These are phyloP conservation scores for Cyphellophora europaea DNA, from an alignment of 2,329 filamentous ascomycete genomes.

Conservation along the genomic window DNA sequence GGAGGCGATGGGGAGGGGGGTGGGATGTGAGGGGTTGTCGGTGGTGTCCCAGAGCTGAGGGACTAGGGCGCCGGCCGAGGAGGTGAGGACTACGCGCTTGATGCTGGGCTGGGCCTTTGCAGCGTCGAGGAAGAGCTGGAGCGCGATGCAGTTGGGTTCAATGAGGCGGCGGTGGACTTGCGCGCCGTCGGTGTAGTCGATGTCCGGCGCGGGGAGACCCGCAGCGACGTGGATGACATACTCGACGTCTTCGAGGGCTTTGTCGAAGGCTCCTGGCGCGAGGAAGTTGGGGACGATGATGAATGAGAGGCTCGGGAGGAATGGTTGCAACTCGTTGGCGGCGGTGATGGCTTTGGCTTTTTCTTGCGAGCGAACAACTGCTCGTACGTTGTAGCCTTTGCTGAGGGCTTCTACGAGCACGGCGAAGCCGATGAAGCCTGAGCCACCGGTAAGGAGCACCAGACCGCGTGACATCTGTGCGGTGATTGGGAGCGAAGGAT, in stretches of 20 bases:
- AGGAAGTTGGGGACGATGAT: constrained; percentile 21
- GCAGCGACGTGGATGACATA: constrained; percentile 26
- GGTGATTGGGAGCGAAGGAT: too few relatives aligned
- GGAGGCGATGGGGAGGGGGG: too few relatives aligned
- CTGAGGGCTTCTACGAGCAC: constrained; percentile 15
- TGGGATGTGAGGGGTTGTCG: too few relatives aligned
- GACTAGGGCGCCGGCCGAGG: constrained; percentile 38
- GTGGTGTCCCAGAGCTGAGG: constrained; percentile 1
- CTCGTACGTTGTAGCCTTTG: constrained; percentile 16
- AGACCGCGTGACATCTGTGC: constrained; percentile 3
- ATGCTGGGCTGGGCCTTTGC: constrained; percentile 13
- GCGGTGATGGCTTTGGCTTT: constrained; percentile 9
- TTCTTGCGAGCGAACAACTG: constrained; percentile 15
- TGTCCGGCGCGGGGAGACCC: constrained; percentile 1
- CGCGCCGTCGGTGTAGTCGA: too few relatives aligned
- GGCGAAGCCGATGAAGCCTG: constrained; percentile 19
- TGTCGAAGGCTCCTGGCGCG: constrained; percentile 24
- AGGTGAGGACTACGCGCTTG: constrained; percentile 38
- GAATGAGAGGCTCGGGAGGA: constrained; percentile 15
- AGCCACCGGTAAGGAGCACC: constrained; percentile 13
- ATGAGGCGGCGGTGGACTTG: constrained; percentile 17
- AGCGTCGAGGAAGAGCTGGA: constrained; percentile 14
- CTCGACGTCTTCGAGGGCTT: constrained; percentile 26
- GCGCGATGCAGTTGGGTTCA: constrained; percentile 17
- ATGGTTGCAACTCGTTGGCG: constrained; percentile 7